Evolutionary conservation across 805 yeast genomes (phyloP).

Genomic region (Candida germanica): DNA sequence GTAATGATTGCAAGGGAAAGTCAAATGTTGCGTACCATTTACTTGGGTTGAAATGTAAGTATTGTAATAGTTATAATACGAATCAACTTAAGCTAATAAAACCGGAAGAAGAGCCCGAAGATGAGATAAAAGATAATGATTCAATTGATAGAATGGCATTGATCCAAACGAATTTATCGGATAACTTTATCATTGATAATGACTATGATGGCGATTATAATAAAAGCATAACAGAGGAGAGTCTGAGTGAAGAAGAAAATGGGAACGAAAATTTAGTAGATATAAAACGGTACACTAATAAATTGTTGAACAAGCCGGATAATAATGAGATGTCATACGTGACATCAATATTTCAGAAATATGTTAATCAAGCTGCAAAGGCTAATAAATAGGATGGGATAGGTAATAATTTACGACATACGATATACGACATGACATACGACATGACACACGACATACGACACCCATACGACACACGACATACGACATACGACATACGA

Average conservation of each 20-base stretch:
- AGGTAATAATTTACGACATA: background rate
- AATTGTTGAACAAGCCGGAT: constrained; percentile 14
- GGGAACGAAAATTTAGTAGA: constrained; percentile 20
- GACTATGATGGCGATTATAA: constrained; percentile 24
- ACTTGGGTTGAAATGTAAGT: constrained; percentile 82
- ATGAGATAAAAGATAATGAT: constrained; percentile 13
- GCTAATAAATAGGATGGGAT: background rate
- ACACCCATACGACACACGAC: no score
- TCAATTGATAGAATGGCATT: constrained; percentile 24
- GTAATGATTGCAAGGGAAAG: constrained; percentile 87
- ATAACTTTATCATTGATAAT: constrained; percentile 37
- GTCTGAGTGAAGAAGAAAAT: constrained; percentile 9
- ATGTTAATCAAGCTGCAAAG: constrained; percentile 27
- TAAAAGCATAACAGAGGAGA: constrained; percentile 15
- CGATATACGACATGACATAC: no score
- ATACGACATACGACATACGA: no score
- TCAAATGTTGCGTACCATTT: constrained; percentile 75
- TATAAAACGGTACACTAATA: constrained; percentile 24
- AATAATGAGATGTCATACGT: constrained; percentile 29
- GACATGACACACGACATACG: no score
- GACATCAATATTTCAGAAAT: constrained; percentile 35
- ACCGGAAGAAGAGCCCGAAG: constrained; percentile 48
- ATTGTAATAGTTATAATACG: constrained; percentile 86
- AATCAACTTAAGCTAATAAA: constrained; percentile 67
- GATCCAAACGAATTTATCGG: constrained; percentile 32